A percentile compares a stretch with the other conserved stretches of the same genome.
These are phyloP conservation scores for Rhizoclosmatium globosum DNA, from an alignment of 192 early-diverging fungal genomes.

Conservation along the genomic window DNA sequence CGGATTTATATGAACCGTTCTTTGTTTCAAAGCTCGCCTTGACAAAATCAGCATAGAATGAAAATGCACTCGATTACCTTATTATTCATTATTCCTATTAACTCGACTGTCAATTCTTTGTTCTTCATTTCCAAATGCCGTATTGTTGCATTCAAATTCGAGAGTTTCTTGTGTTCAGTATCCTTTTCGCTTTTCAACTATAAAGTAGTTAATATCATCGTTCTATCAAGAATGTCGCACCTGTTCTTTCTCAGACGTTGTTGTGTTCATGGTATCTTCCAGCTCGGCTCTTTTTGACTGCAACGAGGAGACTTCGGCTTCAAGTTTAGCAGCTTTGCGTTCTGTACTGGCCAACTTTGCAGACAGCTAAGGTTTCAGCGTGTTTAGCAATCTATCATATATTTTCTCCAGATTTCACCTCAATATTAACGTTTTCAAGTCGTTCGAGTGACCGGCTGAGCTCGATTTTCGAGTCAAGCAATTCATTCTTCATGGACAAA, in stretches of 20 bases:
- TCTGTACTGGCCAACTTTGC: neutral
- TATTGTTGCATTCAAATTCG: neutral
- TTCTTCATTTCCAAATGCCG: slow-evolving; percentile 26
- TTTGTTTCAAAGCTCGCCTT: neutral
- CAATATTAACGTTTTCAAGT: neutral
- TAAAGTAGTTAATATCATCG: neutral
- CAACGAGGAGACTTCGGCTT: neutral
- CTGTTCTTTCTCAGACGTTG: slow-evolving; percentile 6
- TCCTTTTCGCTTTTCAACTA: neutral
- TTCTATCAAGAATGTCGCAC: neutral
- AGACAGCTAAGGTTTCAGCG: neutral
- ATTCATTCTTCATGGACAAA: slow-evolving; percentile 23
- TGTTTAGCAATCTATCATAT: neutral
- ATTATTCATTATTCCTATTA: slow-evolving; percentile 7
- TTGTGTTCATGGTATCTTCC: neutral
- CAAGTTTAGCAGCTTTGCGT: neutral
- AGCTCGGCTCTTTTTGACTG: slow-evolving; percentile 1
- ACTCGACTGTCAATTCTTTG: slow-evolving; percentile 20
- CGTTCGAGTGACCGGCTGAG: slow-evolving; percentile 9
- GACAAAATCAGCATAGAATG: neutral
- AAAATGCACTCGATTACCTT: neutral
- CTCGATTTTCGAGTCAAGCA: slow-evolving; percentile 25
- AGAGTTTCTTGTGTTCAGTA: neutral
- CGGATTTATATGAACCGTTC: slow-evolving; percentile 1
- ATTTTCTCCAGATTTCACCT: slow-evolving; percentile 1